Base-by-base conservation (phyloP, 495 filamentous ascomycete species). In the Penicillium macrosclerotiorum region DNA sequence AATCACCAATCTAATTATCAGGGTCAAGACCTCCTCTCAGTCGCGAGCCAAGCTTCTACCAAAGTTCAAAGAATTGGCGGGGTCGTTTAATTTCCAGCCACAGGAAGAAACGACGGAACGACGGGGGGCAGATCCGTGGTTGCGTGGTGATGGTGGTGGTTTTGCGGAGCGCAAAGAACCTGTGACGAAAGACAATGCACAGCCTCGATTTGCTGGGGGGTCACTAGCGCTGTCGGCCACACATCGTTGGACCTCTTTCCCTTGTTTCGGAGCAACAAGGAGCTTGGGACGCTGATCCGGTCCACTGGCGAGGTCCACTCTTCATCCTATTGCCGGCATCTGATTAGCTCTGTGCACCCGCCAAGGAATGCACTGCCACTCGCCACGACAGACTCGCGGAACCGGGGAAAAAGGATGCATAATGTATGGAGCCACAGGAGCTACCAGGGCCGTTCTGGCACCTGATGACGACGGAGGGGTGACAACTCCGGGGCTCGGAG, bases 1-100 rank as follows among this genome's bases (percentile, higher is more conserved):
- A n/a, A n/a, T n/a, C n/a, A n/a, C n/a, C n/a, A n/a, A n/a, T n/a
- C n/a, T n/a, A n/a, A n/a, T n/a, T n/a, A n/a, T n/a, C n/a, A n/a
- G n/a, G n/a, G n/a, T n/a, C n/a, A n/a, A n/a, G n/a, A n/a, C n/a
- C n/a, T n/a, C n/a, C n/a, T n/a, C n/a, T n/a, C n/a, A 40, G 37
- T 30, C 29, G 40, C 32, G 5, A 23, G 42, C 46, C 36, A 52
- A 50, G 49, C 41, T 49, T 42, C 37, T 25, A 44, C 32, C 16
- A 32, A 45, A 45, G 42, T 46, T 37, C 50, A 52, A 29, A 37
- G 37, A 37, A 37, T 34, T 36, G 26, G 47, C 34, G 51, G 42
- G 48, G 39, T 17, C 7, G 31, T 25, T n/a, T n/a, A n/a, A 34
- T 16, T 35, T 52, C 35, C 46, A 61, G 51, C 58, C 58, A 58